Evolutionary conservation across 2,329 filamentous ascomycete genomes (phyloP), one percentile per base, ranked within the genome.

Genomic region (Scolecobasidium constrictum): DNA sequence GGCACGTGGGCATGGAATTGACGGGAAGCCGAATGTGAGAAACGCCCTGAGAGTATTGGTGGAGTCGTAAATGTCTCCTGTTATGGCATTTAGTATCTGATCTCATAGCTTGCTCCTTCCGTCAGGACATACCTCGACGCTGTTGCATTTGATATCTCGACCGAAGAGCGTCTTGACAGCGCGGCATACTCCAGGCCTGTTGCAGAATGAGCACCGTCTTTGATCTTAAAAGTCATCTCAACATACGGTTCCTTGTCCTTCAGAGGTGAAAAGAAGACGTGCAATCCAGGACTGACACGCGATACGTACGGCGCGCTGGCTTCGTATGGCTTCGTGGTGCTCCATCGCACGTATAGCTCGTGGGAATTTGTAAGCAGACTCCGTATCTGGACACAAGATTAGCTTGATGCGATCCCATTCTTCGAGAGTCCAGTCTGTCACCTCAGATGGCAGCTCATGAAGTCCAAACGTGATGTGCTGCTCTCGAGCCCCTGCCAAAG

Each of bases 281-380:
- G 87, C 17, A 96, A 65, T 3, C 90, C 90, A 1, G 88, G 80
- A 2, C 86, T 78, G 12, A 87, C 61, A 46, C 83, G 75, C 40
- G 86, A 86, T 35, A 75, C 67, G 53, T 92, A 81, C 2, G 88
- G 88, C 31, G 79, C 71, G 35, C 81, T 65, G 1, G 73, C 66
- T 31, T 73, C 65, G 56, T 80, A 81, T 2, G 69, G 53, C 5
- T 56, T 53, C 2, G 76, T 65, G 12, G 78, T 75, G n/a, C 75
- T 72, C 85, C 87, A 94, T 57, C 83, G 77, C 46, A 95, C 66
- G 59, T 90, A 83, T 34, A 95, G 64, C 58, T 86, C 79, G 52
- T 81, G 75, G 49, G 75, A 77, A 52, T 75, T 68, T 42, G 72
- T 68, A 19, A 94, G 66, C 12, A 82, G 62, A 19, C 70, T 61